Percentiles rank a stretch among this genome's conserved stretches.
These are phyloP conservation scores for Mortierella sp. DNA, from an alignment of 371 early-diverging fungal species.

Conservation along the genomic window DNA sequence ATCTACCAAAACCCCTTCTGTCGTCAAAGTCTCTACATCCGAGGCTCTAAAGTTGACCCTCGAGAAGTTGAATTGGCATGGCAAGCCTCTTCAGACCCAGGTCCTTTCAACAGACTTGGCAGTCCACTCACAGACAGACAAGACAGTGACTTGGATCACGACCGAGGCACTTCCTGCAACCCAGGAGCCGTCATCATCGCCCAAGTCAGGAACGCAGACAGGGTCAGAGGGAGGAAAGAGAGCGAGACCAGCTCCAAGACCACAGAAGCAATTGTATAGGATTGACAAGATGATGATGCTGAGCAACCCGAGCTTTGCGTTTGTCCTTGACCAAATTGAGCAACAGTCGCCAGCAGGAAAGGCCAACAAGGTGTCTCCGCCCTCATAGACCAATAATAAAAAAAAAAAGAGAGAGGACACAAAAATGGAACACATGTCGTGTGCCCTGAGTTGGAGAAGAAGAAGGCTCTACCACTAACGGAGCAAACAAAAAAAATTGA, in stretches of 20 bases:
- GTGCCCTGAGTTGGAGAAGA: not conserved
- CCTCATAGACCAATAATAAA: not conserved
- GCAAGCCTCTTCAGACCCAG: slow-evolving; percentile 22
- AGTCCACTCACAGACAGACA: slow-evolving; percentile 25
- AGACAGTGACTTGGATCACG: slow-evolving; percentile 36
- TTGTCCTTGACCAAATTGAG: slow-evolving; percentile 44
- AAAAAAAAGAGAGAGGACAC: slow-evolving; percentile 3
- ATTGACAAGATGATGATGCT: slow-evolving; percentile 39
- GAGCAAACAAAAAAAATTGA: not conserved
- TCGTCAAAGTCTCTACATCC: slow-evolving; percentile 12
- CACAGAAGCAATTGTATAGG: slow-evolving; percentile 25
- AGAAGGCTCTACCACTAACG: not conserved
- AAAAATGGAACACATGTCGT: not conserved
- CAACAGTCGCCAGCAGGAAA: slow-evolving; percentile 24
- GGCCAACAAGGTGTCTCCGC: not conserved
- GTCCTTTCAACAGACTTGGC: slow-evolving; percentile 23
- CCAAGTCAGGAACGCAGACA: slow-evolving; percentile 1
- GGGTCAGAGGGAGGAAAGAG: too few species aligned
- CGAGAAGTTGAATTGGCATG: slow-evolving; percentile 40
- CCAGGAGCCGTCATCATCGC: too few species aligned
- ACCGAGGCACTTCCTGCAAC: slow-evolving; percentile 7
- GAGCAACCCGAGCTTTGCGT: slow-evolving; percentile 44
- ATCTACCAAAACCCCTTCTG: slow-evolving; percentile 18
- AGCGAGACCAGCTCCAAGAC: not conserved
- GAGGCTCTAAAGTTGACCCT: slow-evolving; percentile 38